These are phyloP conservation scores for Citrus trifoliata DNA, from an alignment of 345 rosid genomes.

Conservation along the genomic window DNA sequence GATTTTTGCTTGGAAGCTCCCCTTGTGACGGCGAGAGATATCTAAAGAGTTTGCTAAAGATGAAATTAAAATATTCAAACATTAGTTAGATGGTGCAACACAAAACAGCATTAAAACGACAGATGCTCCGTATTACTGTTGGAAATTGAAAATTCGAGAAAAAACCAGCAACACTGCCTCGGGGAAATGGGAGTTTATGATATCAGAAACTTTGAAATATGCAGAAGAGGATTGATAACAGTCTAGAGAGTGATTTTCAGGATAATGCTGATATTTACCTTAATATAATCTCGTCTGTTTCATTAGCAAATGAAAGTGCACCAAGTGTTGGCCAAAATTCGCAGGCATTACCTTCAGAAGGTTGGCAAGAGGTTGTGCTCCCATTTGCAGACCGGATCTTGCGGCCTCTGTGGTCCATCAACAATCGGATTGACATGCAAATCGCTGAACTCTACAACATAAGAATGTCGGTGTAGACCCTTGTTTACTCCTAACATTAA, in stretches of 20 bases:
- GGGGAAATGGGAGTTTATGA: not conserved
- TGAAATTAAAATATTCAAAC: not conserved
- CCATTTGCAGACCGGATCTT: slow-evolving; percentile 76
- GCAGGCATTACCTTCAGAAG: slow-evolving; percentile 61
- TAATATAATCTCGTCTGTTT: slow-evolving; percentile 66
- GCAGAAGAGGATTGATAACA: no score
- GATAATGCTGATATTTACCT: slow-evolving; percentile 35
- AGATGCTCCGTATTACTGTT: not conserved
- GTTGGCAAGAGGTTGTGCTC: slow-evolving; percentile 65
- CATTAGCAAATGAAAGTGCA: slow-evolving; percentile 83
- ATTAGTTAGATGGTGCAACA: not conserved
- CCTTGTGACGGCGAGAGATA: slow-evolving; percentile 70
- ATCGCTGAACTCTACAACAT: slow-evolving; percentile 58
- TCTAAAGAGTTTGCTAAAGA: slow-evolving; percentile 63
- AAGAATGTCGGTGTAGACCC: slow-evolving; percentile 77
- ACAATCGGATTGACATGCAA: slow-evolving; percentile 73
- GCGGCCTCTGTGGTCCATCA: slow-evolving; percentile 84
- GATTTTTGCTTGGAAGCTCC: slow-evolving; percentile 60
- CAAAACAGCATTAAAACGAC: not conserved
- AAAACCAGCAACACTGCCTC: slow-evolving; percentile 85
- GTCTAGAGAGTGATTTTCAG: no score
- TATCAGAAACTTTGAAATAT: no score
- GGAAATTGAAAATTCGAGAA: slow-evolving; percentile 26
- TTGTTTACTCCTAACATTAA: slow-evolving; percentile 46
- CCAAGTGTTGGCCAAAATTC: slow-evolving; percentile 52